These are phyloP conservation scores for Antitrichia curtipendula DNA, from an alignment of 225 moss, liverwort and hornwort species.

Conservation along the genomic window DNA sequence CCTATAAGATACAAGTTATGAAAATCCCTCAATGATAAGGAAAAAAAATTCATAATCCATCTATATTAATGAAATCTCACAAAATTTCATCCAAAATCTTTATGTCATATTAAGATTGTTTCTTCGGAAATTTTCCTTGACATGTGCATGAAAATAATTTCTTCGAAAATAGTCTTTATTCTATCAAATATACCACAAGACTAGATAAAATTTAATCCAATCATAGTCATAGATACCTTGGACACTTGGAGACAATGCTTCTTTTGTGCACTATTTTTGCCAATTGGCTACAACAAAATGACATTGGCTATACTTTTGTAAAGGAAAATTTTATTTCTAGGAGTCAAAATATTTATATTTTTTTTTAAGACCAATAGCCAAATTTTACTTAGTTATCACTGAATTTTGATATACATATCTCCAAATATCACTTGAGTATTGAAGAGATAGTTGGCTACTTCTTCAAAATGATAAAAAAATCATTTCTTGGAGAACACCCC, in stretches of 20 bases:
- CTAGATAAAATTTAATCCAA: accelerated
- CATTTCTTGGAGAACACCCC: no score
- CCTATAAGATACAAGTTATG: neutral
- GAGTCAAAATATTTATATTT: no score
- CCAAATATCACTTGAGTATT: no score
- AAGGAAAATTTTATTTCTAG: no score
- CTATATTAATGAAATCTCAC: neutral
- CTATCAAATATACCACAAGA: no score
- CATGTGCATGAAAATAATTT: neutral
- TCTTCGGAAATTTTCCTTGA: neutral
- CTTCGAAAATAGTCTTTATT: neutral
- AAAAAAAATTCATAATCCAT: neutral
- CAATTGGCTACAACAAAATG: no score
- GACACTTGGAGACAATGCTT: no score
- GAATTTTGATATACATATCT: no score
- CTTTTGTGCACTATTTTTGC: no score
- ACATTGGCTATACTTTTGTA: no score
- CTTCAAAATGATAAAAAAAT: no score
- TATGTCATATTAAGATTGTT: neutral
- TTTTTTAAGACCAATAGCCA: neutral
- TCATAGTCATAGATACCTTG: accelerated
- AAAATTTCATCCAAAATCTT: neutral
- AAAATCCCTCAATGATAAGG: neutral
- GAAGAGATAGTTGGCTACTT: no score
- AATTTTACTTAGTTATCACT: neutral